Conservation (phyloP, 164 flowering plant species). For the Vitis rotundifolia region DNA sequence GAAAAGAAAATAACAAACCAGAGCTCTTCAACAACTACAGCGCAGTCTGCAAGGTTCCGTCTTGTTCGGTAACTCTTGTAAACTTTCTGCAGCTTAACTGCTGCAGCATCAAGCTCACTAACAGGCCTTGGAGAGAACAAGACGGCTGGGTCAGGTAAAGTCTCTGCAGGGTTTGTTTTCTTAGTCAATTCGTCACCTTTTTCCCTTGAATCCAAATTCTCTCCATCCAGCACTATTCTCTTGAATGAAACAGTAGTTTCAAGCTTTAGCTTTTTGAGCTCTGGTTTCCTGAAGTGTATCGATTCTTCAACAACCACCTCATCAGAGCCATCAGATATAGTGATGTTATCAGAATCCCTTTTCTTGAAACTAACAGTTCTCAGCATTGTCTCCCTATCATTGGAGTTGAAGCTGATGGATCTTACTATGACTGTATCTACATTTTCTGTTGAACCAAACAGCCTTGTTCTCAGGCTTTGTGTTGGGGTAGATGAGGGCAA, state of each 20-base stretch:
- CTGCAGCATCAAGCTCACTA: conserved; percentile 59
- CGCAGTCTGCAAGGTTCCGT: conserved; percentile 77
- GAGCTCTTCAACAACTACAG: conserved; percentile 70
- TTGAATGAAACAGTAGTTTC: conserved; percentile 23
- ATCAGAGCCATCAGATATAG: neutral
- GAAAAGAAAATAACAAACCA: conserved; percentile 39
- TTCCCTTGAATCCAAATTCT: neutral
- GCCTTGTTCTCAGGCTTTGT: neutral
- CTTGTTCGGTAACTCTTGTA: conserved; percentile 76
- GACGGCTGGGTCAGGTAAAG: conserved; percentile 11
- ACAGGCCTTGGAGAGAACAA: conserved; percentile 30
- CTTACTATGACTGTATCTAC: neutral
- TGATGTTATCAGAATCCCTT: neutral
- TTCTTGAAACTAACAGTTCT: conserved; percentile 16
- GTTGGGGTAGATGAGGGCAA: neutral
- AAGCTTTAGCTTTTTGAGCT: neutral
- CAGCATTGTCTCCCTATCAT: conserved; percentile 2
- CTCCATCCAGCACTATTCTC: conserved; percentile 8
- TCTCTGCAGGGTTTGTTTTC: neutral
- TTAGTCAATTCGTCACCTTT: conserved; percentile 5
- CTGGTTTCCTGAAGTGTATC: neutral
- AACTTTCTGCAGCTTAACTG: conserved; percentile 62
- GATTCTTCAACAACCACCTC: conserved; percentile 15
- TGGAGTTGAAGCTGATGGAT: conserved; percentile 5
- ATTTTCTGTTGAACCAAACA: conserved; percentile 1